Percentiles rank a stretch among this genome's conserved stretches.
Evolutionary conservation across 1,139 yeast species (phyloP).

Genomic region (Taphrina communis): DNA sequence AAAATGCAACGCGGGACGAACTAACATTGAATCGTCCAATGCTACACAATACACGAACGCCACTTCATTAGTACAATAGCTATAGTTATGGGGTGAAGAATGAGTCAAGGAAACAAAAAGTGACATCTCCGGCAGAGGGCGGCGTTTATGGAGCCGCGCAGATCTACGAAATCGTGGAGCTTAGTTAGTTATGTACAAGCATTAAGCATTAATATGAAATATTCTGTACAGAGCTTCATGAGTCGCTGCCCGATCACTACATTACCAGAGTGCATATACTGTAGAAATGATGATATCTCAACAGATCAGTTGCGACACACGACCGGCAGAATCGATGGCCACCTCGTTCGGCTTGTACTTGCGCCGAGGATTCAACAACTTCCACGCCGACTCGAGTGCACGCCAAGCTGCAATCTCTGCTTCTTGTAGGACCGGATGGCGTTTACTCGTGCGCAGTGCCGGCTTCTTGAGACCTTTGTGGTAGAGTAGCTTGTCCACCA

Average conservation of each 20-base stretch:
- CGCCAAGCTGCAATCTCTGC: conserved; percentile 37
- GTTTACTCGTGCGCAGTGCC: conserved; percentile 1
- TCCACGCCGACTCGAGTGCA: conserved; percentile 32
- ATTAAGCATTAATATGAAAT: not conserved
- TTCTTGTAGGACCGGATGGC: conserved; percentile 11
- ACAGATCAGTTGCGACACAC: not conserved
- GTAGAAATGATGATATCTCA: too few species aligned
- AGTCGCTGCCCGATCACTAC: not conserved
- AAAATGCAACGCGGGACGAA: not conserved
- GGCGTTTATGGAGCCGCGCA: too few species aligned
- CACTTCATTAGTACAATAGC: too few species aligned
- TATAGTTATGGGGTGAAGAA: too few species aligned
- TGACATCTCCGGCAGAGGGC: too few species aligned
- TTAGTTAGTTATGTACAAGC: not conserved
- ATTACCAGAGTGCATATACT: not conserved
- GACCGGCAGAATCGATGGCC: conserved; percentile 14
- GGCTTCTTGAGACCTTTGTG: conserved; percentile 50
- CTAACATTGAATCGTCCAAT: not conserved
- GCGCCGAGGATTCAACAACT: conserved; percentile 39
- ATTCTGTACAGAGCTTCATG: not conserved
- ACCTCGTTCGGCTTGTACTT: conserved; percentile 31
- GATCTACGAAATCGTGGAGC: not conserved
- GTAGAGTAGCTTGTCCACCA: conserved; percentile 55
- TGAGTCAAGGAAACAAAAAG: too few species aligned
- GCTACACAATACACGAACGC: not conserved